Evolutionary conservation across 257 asterid genomes (phyloP).

Genomic region (Nicotiana sylvestris): DNA sequence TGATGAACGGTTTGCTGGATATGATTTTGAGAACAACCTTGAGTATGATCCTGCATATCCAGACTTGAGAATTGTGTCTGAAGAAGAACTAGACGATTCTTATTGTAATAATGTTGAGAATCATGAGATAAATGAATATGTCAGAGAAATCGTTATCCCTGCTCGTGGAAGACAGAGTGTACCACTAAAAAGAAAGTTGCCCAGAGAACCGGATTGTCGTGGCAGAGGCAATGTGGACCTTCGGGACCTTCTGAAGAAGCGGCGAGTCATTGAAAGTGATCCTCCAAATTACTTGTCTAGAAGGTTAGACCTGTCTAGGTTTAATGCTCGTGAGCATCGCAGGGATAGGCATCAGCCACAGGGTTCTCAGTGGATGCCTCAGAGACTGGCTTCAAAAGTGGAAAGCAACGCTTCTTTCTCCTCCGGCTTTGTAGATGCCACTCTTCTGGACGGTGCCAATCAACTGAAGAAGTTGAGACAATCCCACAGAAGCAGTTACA

Average conservation of each 20-base stretch:
- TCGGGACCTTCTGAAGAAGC: constrained; percentile 27
- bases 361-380: constrained; percentile 11
- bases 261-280: constrained; percentile 13
- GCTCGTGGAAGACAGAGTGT: constrained; percentile 10
- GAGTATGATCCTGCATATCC: constrained; percentile 28
- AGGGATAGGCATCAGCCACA: constrained; percentile 10
- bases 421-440: background rate
- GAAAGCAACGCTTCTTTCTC: constrained; percentile 18
- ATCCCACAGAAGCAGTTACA: constrained; percentile 17
- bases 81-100: constrained; percentile 1
- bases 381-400: constrained; percentile 29
- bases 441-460: background rate
- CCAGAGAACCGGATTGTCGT: constrained; percentile 6
- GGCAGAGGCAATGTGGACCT: constrained; percentile 22
- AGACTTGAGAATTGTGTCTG: constrained; percentile 13
- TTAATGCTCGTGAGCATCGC: constrained; percentile 9
- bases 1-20: constrained; percentile 16
- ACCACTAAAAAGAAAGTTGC: constrained; percentile 9
- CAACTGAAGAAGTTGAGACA: constrained; percentile 12
- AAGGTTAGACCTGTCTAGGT: constrained; percentile 14
- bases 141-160: background rate
- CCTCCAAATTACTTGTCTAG: constrained; percentile 10
- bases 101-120: background rate
- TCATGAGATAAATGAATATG: background rate
- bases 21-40: constrained; percentile 20